phyloP scores from a whole-genome alignment of 202 grass and related monocot genomes.

The Brachypodium distachyon region DNA sequence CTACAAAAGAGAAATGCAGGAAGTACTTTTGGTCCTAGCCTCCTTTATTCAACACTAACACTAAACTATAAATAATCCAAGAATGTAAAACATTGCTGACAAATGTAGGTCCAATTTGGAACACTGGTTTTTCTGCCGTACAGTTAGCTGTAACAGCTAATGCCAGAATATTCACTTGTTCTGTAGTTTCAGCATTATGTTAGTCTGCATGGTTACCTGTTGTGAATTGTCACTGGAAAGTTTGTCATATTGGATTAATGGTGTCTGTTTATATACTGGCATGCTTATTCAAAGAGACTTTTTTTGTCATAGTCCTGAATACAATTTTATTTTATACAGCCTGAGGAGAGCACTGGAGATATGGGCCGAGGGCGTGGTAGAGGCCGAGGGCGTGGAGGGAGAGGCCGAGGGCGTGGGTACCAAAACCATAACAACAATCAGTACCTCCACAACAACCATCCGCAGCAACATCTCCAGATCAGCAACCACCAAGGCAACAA shows the following conservation, averaged over 20 bases:
- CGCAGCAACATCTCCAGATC: conserved; percentile 36
- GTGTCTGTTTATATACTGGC: not conserved
- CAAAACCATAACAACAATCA: conserved; percentile 54
- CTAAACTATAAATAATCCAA: too few relatives aligned
- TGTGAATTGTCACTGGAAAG: not conserved
- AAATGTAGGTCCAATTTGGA: not conserved
- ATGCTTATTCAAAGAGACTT: not conserved
- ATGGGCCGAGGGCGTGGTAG: conserved; percentile 35
- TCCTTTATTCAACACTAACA: not conserved
- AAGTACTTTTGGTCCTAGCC: not conserved
- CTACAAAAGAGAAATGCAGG: not conserved
- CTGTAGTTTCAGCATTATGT: conserved; percentile 1
- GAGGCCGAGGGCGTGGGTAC: conserved; percentile 56
- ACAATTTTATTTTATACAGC: conserved; percentile 32
- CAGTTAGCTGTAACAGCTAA: not conserved
- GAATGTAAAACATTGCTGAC: not conserved
- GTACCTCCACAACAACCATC: conserved; percentile 41
- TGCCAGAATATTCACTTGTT: not conserved
- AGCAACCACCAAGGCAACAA: conserved; percentile 48
- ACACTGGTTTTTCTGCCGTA: not conserved
- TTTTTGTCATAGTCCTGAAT: not conserved
- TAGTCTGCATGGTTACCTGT: not conserved
- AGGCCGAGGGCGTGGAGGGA: conserved; percentile 61
- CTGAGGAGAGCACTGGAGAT: conserved; percentile 53
- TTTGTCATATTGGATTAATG: not conserved